These are phyloP conservation scores for Wallacemonas sp. DNA, from an alignment of 208 protist genomes.

Conservation along the genomic window DNA sequence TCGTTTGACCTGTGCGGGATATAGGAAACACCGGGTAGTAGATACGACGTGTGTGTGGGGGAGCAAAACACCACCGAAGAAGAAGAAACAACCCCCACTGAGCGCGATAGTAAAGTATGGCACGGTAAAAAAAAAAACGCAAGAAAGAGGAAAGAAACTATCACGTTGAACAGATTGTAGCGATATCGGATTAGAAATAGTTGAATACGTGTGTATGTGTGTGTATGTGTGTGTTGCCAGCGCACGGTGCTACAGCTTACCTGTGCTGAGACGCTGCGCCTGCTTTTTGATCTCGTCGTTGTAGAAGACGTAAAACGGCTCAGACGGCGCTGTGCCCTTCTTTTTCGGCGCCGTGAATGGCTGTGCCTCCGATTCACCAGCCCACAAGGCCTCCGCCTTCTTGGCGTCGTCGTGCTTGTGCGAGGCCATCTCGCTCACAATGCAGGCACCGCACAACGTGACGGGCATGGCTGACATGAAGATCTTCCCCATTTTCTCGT, in stretches of 20 bases:
- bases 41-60: too few relatives aligned
- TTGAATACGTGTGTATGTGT: neutral
- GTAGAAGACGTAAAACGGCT: slow-evolving; percentile 19
- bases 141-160: neutral
- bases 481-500: slow-evolving; percentile 46
- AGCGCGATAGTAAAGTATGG: neutral
- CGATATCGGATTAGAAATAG: neutral
- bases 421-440: slow-evolving; percentile 35
- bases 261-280: slow-evolving; percentile 6
- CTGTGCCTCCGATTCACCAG: neutral
- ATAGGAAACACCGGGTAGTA: too few relatives aligned
- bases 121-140: too few relatives aligned
- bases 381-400: neutral
- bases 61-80: too few relatives aligned
- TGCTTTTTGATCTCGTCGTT: slow-evolving; percentile 36
- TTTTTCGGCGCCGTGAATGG: slow-evolving; percentile 21
- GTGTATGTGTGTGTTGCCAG: neutral
- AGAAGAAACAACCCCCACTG: neutral
- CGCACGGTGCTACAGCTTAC: neutral
- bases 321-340: neutral
- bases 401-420: slow-evolving; percentile 18
- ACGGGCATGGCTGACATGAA: slow-evolving; percentile 49
- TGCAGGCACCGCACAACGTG: slow-evolving; percentile 45
- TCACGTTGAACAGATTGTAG: neutral
- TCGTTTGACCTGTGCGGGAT: too few relatives aligned